These are phyloP conservation scores for Sugiyamaella neomexicana DNA, from an alignment of 1,139 yeast species.

Conservation along the genomic window DNA sequence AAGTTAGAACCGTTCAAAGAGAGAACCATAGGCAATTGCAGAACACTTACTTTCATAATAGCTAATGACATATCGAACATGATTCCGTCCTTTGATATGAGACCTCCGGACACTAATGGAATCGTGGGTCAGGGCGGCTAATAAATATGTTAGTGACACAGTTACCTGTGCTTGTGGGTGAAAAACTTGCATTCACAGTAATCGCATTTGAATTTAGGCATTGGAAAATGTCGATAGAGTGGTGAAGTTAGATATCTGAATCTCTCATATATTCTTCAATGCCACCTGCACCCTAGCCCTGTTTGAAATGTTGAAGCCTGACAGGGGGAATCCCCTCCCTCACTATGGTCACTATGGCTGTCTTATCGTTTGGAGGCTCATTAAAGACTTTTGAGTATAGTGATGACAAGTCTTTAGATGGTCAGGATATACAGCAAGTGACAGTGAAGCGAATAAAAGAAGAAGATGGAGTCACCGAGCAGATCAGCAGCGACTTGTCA, in stretches of 20 bases:
- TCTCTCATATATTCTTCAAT: no score
- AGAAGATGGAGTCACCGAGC: not conserved
- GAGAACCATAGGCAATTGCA: not conserved
- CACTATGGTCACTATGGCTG: constrained; percentile 5
- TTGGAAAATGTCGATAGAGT: not conserved
- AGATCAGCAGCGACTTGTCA: not conserved
- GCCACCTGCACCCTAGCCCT: no score
- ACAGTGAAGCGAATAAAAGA: not conserved
- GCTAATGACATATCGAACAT: constrained; percentile 69
- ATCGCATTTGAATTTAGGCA: constrained; percentile 52
- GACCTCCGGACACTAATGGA: constrained; percentile 83
- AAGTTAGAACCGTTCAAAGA: not conserved
- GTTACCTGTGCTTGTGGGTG: not conserved
- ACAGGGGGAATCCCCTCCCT: no score
- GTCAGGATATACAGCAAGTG: not conserved
- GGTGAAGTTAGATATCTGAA: no score
- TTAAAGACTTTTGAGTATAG: constrained; percentile 21
- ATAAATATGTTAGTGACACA: constrained; percentile 7
- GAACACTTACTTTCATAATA: constrained; percentile 60
- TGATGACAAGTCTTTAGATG: not conserved
- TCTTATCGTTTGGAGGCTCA: constrained; percentile 22
- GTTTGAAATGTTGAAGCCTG: no score
- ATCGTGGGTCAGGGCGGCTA: constrained; percentile 81
- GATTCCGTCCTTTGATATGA: constrained; percentile 79
- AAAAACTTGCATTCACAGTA: constrained; percentile 62